Conservation (phyloP, 495 filamentous ascomycete genomes). For the Saxophila tyrrhenica region DNA sequence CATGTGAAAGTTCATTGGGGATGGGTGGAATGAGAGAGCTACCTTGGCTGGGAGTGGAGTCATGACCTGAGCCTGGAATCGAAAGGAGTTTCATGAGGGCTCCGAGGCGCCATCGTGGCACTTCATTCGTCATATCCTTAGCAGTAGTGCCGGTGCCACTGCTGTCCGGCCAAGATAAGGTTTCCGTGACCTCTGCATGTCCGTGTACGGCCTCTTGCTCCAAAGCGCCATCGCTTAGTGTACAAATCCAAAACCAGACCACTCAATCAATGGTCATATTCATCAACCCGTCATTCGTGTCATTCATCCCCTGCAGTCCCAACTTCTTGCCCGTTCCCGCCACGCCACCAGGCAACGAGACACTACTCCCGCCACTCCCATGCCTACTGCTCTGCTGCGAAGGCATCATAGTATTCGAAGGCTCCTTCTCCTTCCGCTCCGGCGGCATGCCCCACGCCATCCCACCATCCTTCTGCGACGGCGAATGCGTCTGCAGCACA, state of each 20-base stretch:
- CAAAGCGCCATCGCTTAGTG: neutral
- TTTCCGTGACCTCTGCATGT: no score
- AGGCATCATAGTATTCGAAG: neutral
- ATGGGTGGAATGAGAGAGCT: neutral
- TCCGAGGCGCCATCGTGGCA: neutral
- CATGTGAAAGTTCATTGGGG: conserved; percentile 6
- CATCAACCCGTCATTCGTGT: conserved; percentile 92
- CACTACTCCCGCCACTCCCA: conserved; percentile 19
- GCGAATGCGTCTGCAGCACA: conserved; percentile 62
- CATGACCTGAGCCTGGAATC: neutral
- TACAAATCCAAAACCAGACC: neutral
- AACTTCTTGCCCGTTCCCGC: conserved; percentile 48
- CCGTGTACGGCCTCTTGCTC: neutral
- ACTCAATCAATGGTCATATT: conserved; percentile 84
- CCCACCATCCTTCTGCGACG: conserved; percentile 45
- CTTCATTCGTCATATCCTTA: neutral
- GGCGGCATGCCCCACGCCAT: conserved; percentile 49
- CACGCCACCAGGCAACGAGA: neutral
- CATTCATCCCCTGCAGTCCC: conserved; percentile 89
- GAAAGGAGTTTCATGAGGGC: neutral
- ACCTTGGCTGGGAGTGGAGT: neutral
- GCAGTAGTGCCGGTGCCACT: neutral
- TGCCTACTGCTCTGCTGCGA: conserved; percentile 5
- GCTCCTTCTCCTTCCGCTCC: conserved; percentile 47
- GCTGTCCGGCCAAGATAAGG: no score